Evolutionary conservation across 441 rosid genomes (phyloP).

Genomic region (Dalechampia spathulata): DNA sequence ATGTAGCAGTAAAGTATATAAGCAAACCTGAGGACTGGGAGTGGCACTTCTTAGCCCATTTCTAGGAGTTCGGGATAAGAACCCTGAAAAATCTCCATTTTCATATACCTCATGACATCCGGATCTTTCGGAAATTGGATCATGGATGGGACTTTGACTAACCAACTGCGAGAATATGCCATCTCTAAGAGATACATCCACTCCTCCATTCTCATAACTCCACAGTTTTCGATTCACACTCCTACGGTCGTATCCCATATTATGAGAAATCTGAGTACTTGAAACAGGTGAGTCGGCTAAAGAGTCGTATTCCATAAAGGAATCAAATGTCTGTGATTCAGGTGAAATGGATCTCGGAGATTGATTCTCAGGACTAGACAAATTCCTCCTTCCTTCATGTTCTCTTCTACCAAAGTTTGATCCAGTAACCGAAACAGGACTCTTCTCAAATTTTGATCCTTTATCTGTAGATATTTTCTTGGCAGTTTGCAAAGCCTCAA

Average conservation of each 20-base stretch:
- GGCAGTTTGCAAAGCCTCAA: slow-evolving; percentile 76
- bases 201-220: slow-evolving; percentile 56
- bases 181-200: slow-evolving; percentile 81
- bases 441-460: slow-evolving; percentile 45
- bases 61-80: slow-evolving; percentile 38
- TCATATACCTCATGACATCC: slow-evolving; percentile 32
- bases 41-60: slow-evolving; percentile 44
- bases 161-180: slow-evolving; percentile 58
- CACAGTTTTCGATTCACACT: slow-evolving; percentile 70
- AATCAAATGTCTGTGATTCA: slow-evolving; percentile 74
- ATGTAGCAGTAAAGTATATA: slow-evolving; percentile 5
- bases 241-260: slow-evolving; percentile 40
- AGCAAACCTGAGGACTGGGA: slow-evolving; percentile 80
- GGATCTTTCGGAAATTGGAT: slow-evolving; percentile 29
- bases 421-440: slow-evolving; percentile 56
- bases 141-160: slow-evolving; percentile 32
- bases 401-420: slow-evolving; percentile 58
- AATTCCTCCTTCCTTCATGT: slow-evolving; percentile 24
- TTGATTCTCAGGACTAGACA: slow-evolving; percentile 21
- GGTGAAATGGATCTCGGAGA: slow-evolving; percentile 61
- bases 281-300: slow-evolving; percentile 62
- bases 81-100: slow-evolving; percentile 56
- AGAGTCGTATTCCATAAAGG: slow-evolving; percentile 60
- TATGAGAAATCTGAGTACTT: slow-evolving; percentile 34
- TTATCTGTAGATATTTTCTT: slow-evolving; percentile 43